Base-by-base conservation (phyloP, 441 rosid species). In the Kokia cookei region DNA sequence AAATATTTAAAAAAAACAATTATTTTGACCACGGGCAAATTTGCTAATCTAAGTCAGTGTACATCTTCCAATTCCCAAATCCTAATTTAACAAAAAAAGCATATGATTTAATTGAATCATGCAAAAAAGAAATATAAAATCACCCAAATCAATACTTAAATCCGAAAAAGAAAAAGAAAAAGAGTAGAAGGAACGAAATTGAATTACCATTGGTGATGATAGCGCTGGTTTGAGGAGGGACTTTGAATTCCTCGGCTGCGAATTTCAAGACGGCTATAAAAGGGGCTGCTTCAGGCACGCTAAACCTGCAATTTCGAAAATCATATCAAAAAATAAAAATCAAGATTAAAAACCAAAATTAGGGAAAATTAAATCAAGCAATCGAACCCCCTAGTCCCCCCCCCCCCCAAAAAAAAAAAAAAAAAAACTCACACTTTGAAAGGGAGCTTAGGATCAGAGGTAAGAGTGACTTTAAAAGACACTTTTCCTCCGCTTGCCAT, bases 171-270 rank as follows among this genome's bases (percentile, higher is more conserved):
- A 14, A 42, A 55, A 14, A 50, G 6, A 32, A 32, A 63, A 24
- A 45, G 6, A 32, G 37, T 5, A 42, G 58, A 51, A 15, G 3
- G 37, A 15, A 40, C 42, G 27, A 32, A 32, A 53, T 43, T 29
- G 40, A 97, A 58, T 67, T 84, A 93, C 97, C 99, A 69, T 93
- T 93, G 68, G 98, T 93, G 83, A 93, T 95, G 90, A 95, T 95
- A 62, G 98, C 98, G 85, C 98, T 95, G 74, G 98, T 93, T 75
- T 95, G 99, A 0, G 98, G 98, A 76, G 98, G 96, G 63, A 95
- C 99, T 85, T 95, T 95, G 84, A 95, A 95, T 82, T 95, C 99
- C 85, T 95, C 97, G 8, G 98, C 96, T 0, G 94, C 93, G 79
- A 93, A 93, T 79, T 93, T 93, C 83, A 95, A 65, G 45, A 95